Evolutionary conservation across 352 stramenopile species (phyloP).

Genomic region (Aphanomyces cochlioides): DNA sequence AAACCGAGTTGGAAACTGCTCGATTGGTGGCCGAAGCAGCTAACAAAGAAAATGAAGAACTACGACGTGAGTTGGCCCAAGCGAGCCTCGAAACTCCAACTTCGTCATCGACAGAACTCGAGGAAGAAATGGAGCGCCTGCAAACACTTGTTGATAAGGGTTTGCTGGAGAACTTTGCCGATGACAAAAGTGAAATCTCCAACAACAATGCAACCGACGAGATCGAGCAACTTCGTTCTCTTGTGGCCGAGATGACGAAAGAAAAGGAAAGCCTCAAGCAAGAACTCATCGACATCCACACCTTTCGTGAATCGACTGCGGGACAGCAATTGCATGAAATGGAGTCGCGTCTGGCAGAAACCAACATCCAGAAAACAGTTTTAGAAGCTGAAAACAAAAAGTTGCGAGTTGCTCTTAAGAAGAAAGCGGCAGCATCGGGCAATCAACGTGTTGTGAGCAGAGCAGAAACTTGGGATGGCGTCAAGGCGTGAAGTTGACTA

Average conservation of each 20-base stretch:
- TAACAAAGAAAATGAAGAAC: constrained; percentile 22
- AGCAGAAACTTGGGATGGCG: constrained; percentile 3
- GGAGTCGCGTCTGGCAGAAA: constrained; percentile 11
- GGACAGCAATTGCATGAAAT: constrained; percentile 9
- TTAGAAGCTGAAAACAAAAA: constrained; percentile 29
- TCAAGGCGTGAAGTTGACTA: constrained; percentile 26
- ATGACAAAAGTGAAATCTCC: background rate
- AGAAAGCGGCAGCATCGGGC: background rate
- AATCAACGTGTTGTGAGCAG: background rate
- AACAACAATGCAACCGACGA: background rate
- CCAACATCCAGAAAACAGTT: constrained; percentile 20
- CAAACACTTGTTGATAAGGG: background rate
- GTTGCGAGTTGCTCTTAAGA: background rate
- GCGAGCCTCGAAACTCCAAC: constrained; percentile 4
- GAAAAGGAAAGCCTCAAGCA: constrained; percentile 17
- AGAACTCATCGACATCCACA: constrained; percentile 25
- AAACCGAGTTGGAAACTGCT: constrained; percentile 7
- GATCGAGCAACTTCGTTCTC: background rate
- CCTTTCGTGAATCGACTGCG: constrained; percentile 12
- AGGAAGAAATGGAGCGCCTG: constrained; percentile 10
- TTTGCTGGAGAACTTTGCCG: background rate
- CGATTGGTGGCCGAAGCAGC: background rate
- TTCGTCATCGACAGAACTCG: constrained; percentile 7
- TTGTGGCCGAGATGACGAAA: background rate
- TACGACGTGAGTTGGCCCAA: background rate